These are phyloP conservation scores for Amanita rubescens DNA, from an alignment of 768 basidiomycete genomes.

Conservation along the genomic window DNA sequence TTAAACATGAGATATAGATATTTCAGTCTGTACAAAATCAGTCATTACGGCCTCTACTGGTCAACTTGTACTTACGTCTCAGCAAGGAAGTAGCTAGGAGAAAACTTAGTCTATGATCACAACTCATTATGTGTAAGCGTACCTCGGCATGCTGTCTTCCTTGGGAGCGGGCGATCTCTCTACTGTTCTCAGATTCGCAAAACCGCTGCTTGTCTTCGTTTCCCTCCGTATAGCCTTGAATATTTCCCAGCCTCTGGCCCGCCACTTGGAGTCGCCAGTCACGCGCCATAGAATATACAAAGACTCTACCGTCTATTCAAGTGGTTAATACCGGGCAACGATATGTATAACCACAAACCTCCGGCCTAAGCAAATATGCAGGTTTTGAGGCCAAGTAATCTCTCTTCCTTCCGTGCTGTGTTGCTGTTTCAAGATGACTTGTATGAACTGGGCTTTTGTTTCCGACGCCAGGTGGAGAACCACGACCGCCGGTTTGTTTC, in stretches of 20 bases:
- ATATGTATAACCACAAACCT: conserved; percentile 32
- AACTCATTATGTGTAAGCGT: neutral
- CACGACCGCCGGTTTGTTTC: conserved; percentile 37
- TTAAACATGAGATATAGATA: conserved; percentile 67
- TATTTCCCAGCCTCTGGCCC: conserved; percentile 62
- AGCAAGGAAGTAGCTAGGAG: conserved; percentile 37
- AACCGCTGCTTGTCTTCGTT: conserved; percentile 53
- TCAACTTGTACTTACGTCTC: conserved; percentile 32
- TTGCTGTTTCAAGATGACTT: neutral
- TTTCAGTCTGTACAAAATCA: conserved; percentile 43
- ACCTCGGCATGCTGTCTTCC: conserved; percentile 72
- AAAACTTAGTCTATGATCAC: conserved; percentile 1
- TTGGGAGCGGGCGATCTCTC: conserved; percentile 30
- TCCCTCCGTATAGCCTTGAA: conserved; percentile 60
- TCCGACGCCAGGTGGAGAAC: conserved; percentile 46
- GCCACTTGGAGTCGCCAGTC: conserved; percentile 63
- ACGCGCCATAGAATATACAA: conserved; percentile 65
- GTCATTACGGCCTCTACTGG: neutral
- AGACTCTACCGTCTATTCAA: conserved; percentile 58
- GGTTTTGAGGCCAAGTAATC: conserved; percentile 47
- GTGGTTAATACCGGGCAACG: neutral
- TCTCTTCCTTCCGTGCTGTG: conserved; percentile 25
- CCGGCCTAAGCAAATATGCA: conserved; percentile 59
- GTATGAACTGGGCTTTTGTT: conserved; percentile 35
- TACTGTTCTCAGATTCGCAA: conserved; percentile 49